Conservation (phyloP, 192 early-diverging fungal species). For the Phlyctochytrium bullatum region DNA sequence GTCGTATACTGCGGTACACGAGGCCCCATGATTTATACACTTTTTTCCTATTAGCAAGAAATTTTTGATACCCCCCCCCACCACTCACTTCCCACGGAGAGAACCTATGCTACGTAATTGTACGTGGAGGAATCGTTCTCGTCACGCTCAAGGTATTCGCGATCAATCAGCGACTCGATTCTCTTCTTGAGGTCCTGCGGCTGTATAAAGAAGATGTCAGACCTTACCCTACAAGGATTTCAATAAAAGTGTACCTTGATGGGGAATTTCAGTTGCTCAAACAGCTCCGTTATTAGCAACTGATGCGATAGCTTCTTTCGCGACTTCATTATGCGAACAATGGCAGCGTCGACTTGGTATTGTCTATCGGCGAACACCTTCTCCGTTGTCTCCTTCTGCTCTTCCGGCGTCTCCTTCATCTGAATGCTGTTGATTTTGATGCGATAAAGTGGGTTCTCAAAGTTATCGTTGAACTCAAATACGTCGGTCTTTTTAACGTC, state of each 20-base stretch:
- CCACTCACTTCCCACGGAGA: too few relatives aligned
- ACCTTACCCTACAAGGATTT: slow-evolving; percentile 21
- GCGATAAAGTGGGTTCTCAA: slow-evolving; percentile 51
- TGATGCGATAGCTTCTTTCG: slow-evolving; percentile 81
- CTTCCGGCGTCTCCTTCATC: slow-evolving; percentile 62
- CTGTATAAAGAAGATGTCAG: slow-evolving; percentile 62
- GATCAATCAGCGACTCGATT: slow-evolving; percentile 92
- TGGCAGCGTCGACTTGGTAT: slow-evolving; percentile 76
- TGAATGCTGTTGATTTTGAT: slow-evolving; percentile 52
- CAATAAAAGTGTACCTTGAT: slow-evolving; percentile 63
- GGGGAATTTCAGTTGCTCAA: slow-evolving; percentile 71
- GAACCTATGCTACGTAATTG: slow-evolving; percentile 50
- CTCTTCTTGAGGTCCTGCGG: slow-evolving; percentile 74
- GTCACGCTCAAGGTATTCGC: slow-evolving; percentile 91
- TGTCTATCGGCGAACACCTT: slow-evolving; percentile 84
- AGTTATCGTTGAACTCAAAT: slow-evolving; percentile 75
- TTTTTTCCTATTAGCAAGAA: too few relatives aligned
- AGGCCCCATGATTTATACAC: too few relatives aligned
- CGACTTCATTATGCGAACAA: slow-evolving; percentile 97
- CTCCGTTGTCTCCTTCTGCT: slow-evolving; percentile 77
- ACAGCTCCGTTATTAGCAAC: slow-evolving; percentile 74
- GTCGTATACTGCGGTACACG: too few relatives aligned
- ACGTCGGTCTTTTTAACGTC: slow-evolving; percentile 37
- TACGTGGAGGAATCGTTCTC: slow-evolving; percentile 46
- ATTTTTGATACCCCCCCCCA: too few relatives aligned